Conservation (phyloP, 768 basidiomycete genomes). For the Boletus rubroflammeus region DNA sequence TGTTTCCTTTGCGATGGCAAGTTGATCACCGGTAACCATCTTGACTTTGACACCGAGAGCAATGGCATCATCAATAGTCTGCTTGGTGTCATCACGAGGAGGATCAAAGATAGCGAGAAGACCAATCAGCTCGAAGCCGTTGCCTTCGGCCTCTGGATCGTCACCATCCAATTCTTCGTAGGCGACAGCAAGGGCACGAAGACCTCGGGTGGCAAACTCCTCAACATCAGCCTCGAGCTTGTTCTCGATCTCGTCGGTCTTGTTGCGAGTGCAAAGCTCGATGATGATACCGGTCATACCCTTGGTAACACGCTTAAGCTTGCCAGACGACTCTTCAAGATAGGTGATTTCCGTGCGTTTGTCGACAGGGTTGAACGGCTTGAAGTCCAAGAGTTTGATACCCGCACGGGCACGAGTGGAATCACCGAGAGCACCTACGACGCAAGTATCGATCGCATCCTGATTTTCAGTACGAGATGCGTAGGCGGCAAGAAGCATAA, state of each 20-base stretch:
- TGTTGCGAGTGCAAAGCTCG: constrained; percentile 95
- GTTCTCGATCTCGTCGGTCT: constrained; percentile 89
- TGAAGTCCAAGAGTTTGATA: constrained; percentile 97
- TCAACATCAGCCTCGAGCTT: constrained; percentile 92
- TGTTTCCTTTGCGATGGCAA: constrained; percentile 99
- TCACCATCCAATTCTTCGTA: constrained; percentile 88
- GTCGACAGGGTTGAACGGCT: constrained; percentile 99
- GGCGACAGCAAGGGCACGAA: constrained; percentile 92
- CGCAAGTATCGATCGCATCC: constrained; percentile 92
- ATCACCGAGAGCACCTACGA: constrained; percentile 77
- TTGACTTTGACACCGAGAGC: constrained; percentile 97
- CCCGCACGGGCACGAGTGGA: constrained; percentile 74
- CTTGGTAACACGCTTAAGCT: constrained; percentile 98
- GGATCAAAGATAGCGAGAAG: constrained; percentile 97
- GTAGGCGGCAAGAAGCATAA: constrained; percentile 91
- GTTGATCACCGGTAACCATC: constrained; percentile 99
- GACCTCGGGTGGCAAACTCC: constrained; percentile 93
- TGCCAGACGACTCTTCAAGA: constrained; percentile 89
- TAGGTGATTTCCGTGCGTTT: constrained; percentile 99
- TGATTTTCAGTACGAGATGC: constrained; percentile 98
- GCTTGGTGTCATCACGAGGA: constrained; percentile 96
- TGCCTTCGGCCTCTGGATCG: constrained; percentile 82
- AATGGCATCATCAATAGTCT: constrained; percentile 96
- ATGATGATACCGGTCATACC: constrained; percentile 99
- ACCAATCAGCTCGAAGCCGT: constrained; percentile 96